These are phyloP conservation scores for Trichoderma sp. DNA, from an alignment of 2,329 filamentous ascomycete species.

Conservation along the genomic window DNA sequence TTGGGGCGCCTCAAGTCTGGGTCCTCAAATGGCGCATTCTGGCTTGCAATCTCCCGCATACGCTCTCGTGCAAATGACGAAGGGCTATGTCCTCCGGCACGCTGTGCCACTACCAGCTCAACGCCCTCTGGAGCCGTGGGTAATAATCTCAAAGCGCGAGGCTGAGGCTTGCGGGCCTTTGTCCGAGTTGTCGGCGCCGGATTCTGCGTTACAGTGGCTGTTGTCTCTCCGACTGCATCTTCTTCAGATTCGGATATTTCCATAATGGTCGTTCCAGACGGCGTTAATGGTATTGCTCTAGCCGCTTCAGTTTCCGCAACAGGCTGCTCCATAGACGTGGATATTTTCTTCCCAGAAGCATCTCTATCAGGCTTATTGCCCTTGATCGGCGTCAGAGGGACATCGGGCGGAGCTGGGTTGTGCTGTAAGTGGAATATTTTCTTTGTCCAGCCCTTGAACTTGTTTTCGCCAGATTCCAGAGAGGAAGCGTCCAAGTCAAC, in stretches of 20 bases:
- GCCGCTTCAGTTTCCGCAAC: conserved; percentile 14
- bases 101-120: conserved; percentile 34
- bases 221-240: conserved; percentile 23
- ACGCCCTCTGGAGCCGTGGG: conserved; percentile 43
- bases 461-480: conserved; percentile 38
- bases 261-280: conserved; percentile 7
- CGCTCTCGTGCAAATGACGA: conserved; percentile 48
- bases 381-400: conserved; percentile 35
- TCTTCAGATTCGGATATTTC: conserved; percentile 7
- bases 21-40: conserved; percentile 47
- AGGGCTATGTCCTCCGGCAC: conserved; percentile 43
- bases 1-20: conserved; percentile 43
- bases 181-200: conserved; percentile 29
- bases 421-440: conserved; percentile 38
- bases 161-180: conserved; percentile 35
- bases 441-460: conserved; percentile 41
- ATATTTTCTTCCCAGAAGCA: conserved; percentile 1
- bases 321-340: conserved; percentile 18
- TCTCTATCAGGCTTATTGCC: conserved; percentile 12
- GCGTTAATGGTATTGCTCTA: neutral
- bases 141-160: conserved; percentile 38
- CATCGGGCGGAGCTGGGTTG: conserved; percentile 28
- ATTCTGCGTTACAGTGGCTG: conserved; percentile 16
- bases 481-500: conserved; percentile 46
- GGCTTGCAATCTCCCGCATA: conserved; percentile 47